Conservation (phyloP, 257 asterid genomes). For the Jasminum sambac region DNA sequence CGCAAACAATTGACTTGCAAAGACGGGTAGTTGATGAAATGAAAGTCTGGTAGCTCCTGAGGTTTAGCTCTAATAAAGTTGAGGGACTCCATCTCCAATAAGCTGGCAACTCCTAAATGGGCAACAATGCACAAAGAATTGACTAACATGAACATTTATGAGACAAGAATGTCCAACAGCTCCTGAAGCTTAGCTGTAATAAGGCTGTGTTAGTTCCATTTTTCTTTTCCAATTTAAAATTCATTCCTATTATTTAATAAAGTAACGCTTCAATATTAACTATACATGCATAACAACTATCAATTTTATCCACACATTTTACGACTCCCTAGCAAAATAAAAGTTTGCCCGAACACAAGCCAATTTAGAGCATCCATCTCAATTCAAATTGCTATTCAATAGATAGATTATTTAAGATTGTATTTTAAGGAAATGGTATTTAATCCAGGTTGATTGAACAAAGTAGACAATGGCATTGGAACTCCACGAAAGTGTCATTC, state of each 20-base stretch:
- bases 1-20: slow-evolving; percentile 1
- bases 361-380: not conserved
- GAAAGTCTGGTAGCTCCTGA: slow-evolving; percentile 14
- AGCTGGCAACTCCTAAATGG: not conserved
- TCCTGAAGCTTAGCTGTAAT: slow-evolving; percentile 5
- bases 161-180: slow-evolving; percentile 9
- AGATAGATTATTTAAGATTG: not conserved
- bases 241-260: no score
- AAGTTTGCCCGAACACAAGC: no score
- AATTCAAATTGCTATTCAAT: not conserved
- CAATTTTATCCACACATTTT: no score
- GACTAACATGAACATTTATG: not conserved
- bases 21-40: not conserved
- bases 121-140: not conserved
- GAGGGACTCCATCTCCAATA: no score
- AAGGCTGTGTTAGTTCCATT: not conserved
- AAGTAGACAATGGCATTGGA: not conserved
- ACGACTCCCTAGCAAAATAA: no score
- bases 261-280: no score
- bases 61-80: not conserved
- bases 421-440: not conserved
- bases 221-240: no score
- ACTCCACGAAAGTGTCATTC: slow-evolving; percentile 6
- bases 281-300: no score
- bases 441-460: not conserved